Conservation (phyloP, 1,139 yeast species). For the Scheffersomyces cryptocercus region DNA sequence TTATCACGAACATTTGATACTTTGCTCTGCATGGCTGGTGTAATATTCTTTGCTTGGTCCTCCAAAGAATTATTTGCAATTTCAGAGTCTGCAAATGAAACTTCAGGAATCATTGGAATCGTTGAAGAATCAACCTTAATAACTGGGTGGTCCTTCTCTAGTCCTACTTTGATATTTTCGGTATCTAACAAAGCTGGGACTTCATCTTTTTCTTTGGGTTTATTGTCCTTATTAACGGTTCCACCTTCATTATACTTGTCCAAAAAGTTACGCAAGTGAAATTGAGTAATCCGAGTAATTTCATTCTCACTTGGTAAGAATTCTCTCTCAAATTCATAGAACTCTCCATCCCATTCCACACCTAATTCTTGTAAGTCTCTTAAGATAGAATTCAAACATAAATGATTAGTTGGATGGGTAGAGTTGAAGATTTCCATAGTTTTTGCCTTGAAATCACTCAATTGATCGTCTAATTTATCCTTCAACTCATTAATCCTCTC, state of each 20-base stretch:
- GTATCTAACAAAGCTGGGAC: conserved; percentile 1
- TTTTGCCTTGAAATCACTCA: conserved; percentile 40
- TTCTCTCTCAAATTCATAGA: conserved; percentile 74
- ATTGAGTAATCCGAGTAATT: conserved; percentile 86
- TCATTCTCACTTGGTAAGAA: conserved; percentile 93
- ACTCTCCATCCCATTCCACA: conserved; percentile 85
- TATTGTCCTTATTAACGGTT: neutral
- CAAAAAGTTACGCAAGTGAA: conserved; percentile 78
- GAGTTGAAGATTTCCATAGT: conserved; percentile 55
- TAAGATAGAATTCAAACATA: conserved; percentile 68
- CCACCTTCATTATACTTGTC: conserved; percentile 44
- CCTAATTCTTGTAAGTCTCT: conserved; percentile 79
- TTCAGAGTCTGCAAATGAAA: conserved; percentile 22
- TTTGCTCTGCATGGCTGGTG: conserved; percentile 21
- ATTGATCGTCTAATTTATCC: conserved; percentile 53
- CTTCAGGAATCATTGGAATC: conserved; percentile 8
- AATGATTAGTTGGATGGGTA: conserved; percentile 63
- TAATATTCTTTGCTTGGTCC: neutral
- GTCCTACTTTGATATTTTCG: neutral
- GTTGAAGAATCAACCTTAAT: neutral
- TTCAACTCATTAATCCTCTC: conserved; percentile 60
- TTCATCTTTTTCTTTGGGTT: conserved; percentile 2
- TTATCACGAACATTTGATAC: conserved; percentile 24
- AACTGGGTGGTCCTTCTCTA: neutral
- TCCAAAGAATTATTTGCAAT: neutral